A percentile compares a stretch with the other conserved stretches of the same genome.
phyloP scores from a whole-genome alignment of 2,329 filamentous ascomycete genomes.

The Trichoderma cornu-damae region DNA sequence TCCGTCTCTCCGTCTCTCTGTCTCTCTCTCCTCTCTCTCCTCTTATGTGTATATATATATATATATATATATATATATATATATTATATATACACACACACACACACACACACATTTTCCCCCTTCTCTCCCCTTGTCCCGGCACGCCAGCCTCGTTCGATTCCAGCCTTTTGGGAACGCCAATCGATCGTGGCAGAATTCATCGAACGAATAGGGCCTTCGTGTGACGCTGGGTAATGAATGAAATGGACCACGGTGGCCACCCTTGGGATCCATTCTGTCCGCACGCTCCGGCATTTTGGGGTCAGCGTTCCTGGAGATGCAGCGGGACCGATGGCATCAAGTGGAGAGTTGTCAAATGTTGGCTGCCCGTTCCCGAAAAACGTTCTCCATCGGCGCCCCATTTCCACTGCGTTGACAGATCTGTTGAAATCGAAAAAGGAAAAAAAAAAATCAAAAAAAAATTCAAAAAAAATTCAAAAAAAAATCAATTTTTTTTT shows the following conservation, averaged over 20 bases:
- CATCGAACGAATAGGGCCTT: conserved; percentile 13
- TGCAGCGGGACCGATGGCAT: conserved; percentile 18
- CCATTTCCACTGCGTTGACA: conserved; percentile 19
- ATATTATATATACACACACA: no score
- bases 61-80: no score
- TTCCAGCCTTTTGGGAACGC: conserved; percentile 17
- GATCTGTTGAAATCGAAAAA: conserved; percentile 17
- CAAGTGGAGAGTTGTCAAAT: conserved; percentile 18
- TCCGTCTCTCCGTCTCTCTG: no score
- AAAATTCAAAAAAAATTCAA: no score
- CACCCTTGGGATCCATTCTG: conserved; percentile 15
- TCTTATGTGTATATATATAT: no score
- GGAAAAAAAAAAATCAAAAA: no score
- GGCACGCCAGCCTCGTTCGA: background rate
- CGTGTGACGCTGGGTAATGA: conserved; percentile 12
- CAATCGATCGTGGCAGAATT: conserved; percentile 18
- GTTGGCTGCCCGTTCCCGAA: conserved; percentile 16
- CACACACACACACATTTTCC: no score
- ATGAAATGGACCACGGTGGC: conserved; percentile 11
- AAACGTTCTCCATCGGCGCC: conserved; percentile 18
- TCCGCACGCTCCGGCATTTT: conserved; percentile 16
- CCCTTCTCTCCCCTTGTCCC: background rate
- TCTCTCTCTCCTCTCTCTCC: no score
- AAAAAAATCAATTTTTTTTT: no score
- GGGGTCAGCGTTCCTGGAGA: conserved; percentile 19